phyloP scores from a whole-genome alignment of 805 yeast species.

The Metschnikowia anglica region DNA sequence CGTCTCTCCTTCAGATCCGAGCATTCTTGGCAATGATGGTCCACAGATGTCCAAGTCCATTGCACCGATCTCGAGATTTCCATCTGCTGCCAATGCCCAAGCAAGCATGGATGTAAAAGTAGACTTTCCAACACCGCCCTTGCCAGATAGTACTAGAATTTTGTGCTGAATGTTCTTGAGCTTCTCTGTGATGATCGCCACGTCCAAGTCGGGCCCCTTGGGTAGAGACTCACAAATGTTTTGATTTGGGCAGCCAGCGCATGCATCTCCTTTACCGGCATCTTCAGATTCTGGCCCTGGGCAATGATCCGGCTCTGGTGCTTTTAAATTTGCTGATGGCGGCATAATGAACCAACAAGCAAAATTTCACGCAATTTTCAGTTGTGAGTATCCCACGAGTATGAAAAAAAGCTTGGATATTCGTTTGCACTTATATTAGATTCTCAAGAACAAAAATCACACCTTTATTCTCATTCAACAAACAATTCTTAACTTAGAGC shows the following conservation, averaged over 20 bases:
- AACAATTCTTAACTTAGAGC: too few species aligned
- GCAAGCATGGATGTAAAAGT: slow-evolving; percentile 95
- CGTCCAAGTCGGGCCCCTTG: slow-evolving; percentile 94
- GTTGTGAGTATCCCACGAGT: too few species aligned
- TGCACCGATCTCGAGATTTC: slow-evolving; percentile 84
- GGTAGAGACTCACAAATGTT: slow-evolving; percentile 84
- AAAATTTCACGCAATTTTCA: neutral
- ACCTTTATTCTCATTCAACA: too few species aligned
- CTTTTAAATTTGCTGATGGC: slow-evolving; percentile 33
- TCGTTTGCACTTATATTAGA: too few species aligned
- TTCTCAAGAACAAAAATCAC: too few species aligned
- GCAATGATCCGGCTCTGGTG: slow-evolving; percentile 94
- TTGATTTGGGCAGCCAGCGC: slow-evolving; percentile 93
- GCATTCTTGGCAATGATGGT: slow-evolving; percentile 91
- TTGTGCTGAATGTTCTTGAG: slow-evolving; percentile 71
- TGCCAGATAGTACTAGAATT: slow-evolving; percentile 73
- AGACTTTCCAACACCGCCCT: slow-evolving; percentile 97
- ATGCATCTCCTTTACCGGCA: slow-evolving; percentile 94
- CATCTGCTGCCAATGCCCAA: slow-evolving; percentile 88
- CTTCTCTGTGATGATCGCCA: slow-evolving; percentile 69
- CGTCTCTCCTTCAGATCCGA: slow-evolving; percentile 84
- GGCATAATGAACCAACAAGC: slow-evolving; percentile 4
- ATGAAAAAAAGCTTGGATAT: too few species aligned
- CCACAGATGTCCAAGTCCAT: slow-evolving; percentile 98
- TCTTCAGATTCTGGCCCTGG: slow-evolving; percentile 95